A percentile compares a stretch with the other conserved stretches of the same genome.
phyloP scores from a whole-genome alignment of 2,329 filamentous ascomycete genomes.

The Talaromyces piceae region DNA sequence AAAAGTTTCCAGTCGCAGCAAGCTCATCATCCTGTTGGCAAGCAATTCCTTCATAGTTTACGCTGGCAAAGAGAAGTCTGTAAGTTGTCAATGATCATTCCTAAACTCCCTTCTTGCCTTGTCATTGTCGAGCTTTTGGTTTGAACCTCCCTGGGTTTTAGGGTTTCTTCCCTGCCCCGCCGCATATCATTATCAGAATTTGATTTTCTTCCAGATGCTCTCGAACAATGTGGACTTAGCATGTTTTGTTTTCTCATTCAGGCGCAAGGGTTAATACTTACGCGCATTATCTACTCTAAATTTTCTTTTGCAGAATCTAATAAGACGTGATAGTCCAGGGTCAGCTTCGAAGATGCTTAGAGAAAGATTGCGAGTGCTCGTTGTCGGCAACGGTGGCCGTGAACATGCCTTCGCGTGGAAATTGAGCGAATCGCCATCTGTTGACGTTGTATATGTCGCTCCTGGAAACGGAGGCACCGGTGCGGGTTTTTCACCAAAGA shows the following conservation, averaged over 20 bases:
- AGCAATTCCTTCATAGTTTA: not conserved
- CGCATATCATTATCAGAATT: not conserved
- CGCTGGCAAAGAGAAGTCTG: not conserved
- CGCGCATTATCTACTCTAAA: not conserved
- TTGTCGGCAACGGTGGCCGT: slow-evolving; percentile 88
- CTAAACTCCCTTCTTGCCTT: not conserved
- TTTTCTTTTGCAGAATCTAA: not conserved
- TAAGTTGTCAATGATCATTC: not conserved
- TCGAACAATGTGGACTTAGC: not conserved
- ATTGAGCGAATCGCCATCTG: slow-evolving; percentile 69
- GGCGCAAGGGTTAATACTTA: not conserved
- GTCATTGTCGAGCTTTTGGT: not conserved
- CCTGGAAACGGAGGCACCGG: slow-evolving; percentile 85
- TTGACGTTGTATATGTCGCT: slow-evolving; percentile 63
- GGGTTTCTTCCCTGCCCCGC: not conserved
- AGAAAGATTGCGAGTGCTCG: slow-evolving; percentile 60
- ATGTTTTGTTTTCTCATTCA: too few relatives aligned
- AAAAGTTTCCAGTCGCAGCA: slow-evolving; percentile 13
- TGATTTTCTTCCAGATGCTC: not conserved
- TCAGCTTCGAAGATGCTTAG: slow-evolving; percentile 28
- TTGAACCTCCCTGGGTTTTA: not conserved
- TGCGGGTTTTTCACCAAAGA: slow-evolving; percentile 48
- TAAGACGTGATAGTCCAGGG: slow-evolving; percentile 7
- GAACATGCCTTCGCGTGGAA: slow-evolving; percentile 96
- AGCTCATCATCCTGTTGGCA: not conserved